Evolutionary conservation across 257 asterid genomes (phyloP).

Genomic region (Cordia subcordata): DNA sequence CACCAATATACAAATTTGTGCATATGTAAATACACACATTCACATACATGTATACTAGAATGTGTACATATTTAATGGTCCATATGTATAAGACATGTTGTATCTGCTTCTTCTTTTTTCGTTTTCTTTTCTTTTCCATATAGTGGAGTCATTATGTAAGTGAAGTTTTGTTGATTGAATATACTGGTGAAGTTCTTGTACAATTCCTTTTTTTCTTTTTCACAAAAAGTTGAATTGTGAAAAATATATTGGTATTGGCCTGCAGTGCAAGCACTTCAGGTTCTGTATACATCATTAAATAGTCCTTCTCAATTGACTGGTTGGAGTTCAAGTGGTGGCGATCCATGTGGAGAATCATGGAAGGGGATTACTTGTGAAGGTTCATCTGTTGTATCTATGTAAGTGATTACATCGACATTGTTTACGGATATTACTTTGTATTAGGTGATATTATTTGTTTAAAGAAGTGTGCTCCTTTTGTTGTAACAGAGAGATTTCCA

Average conservation of each 20-base stretch:
- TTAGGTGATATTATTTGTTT: too few species aligned
- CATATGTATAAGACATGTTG: neutral
- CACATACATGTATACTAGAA: too few species aligned
- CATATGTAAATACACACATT: too few species aligned
- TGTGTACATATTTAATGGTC: too few species aligned
- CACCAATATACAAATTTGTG: too few species aligned
- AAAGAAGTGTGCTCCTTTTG: too few species aligned
- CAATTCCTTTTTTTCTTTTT: neutral
- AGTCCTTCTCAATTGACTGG: slow-evolving; percentile 71
- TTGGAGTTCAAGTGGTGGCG: slow-evolving; percentile 86
- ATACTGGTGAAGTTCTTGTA: neutral
- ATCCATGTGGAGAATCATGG: slow-evolving; percentile 97
- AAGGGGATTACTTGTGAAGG: slow-evolving; percentile 77
- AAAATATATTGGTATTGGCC: neutral
- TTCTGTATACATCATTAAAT: slow-evolving; percentile 67
- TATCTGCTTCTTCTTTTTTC: too few species aligned
- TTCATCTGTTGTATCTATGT: slow-evolving; percentile 77
- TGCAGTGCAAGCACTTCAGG: slow-evolving; percentile 90
- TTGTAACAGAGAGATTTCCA: slow-evolving; percentile 61
- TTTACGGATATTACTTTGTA: too few species aligned
- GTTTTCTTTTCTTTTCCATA: too few species aligned
- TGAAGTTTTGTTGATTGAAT: neutral
- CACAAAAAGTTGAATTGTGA: neutral
- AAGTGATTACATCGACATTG: too few species aligned
- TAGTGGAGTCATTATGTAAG: neutral